phyloP scores from a whole-genome alignment of 2,329 filamentous ascomycete species.

The Fusarium chuoi region DNA sequence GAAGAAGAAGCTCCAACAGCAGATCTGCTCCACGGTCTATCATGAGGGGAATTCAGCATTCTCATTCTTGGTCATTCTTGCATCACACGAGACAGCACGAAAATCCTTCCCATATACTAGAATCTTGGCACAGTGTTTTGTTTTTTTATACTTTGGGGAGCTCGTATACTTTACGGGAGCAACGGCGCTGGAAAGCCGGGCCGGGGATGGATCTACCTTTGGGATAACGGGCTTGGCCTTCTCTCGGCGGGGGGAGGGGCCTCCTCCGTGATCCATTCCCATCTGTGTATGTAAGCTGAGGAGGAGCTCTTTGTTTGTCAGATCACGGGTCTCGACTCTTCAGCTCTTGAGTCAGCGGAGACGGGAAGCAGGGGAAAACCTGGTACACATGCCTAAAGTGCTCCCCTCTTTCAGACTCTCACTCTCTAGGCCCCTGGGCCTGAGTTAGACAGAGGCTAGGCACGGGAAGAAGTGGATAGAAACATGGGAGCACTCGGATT shows the following conservation, averaged over 20 bases:
- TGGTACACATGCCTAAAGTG: neutral
- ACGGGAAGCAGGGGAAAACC: constrained; percentile 17
- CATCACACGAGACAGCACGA: constrained; percentile 8
- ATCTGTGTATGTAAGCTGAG: neutral
- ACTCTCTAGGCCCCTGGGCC: neutral
- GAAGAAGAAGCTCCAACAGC: constrained; percentile 14
- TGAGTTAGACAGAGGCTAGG: constrained; percentile 6
- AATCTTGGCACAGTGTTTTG: constrained; percentile 16
- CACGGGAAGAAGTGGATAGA: constrained; percentile 40
- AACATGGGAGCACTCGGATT: neutral
- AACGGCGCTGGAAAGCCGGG: constrained; percentile 3
- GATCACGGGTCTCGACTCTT: neutral
- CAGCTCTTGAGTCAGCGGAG: neutral
- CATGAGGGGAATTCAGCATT: neutral
- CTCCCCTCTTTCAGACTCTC: neutral
- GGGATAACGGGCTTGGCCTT: neutral
- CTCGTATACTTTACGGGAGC: constrained; percentile 1
- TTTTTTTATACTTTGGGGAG: neutral
- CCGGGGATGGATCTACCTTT: neutral
- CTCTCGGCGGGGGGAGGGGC: neutral
- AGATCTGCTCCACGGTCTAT: constrained; percentile 1
- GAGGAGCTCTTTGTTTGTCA: neutral
- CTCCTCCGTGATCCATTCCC: neutral
- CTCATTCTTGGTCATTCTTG: neutral
- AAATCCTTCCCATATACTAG: constrained; percentile 2